Evolutionary conservation across 192 early-diverging fungal species (phyloP).

Genomic region (Coemansia sp.): DNA sequence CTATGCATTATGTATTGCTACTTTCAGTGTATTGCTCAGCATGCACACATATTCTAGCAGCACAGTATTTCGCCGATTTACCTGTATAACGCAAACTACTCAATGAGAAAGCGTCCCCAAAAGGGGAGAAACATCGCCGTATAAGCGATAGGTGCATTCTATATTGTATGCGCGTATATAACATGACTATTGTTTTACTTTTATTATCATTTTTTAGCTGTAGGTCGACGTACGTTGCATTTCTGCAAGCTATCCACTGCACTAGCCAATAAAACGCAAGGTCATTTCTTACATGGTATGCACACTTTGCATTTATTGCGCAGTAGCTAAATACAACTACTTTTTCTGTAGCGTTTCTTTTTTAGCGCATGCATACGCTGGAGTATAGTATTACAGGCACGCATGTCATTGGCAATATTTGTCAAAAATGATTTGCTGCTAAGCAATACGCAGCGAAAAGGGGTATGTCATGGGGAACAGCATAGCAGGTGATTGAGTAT

Average conservation of each 20-base stretch:
- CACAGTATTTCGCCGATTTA: conserved; percentile 1
- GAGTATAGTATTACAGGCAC: not conserved
- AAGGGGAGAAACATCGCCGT: conserved; percentile 1
- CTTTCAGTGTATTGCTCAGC: conserved; percentile 5
- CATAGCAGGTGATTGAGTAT: not conserved
- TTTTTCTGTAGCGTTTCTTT: conserved; percentile 2
- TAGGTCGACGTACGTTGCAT: conserved; percentile 10
- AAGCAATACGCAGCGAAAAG: not conserved
- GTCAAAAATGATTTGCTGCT: not conserved
- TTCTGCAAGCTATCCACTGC: conserved; percentile 5
- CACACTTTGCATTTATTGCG: conserved; percentile 33
- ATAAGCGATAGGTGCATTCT: conserved; percentile 4
- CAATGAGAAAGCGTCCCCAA: conserved; percentile 1
- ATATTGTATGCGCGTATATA: conserved; percentile 27
- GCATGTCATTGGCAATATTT: not conserved
- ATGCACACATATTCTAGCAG: conserved; percentile 19
- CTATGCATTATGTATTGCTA: conserved; percentile 12
- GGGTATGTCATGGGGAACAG: not conserved
- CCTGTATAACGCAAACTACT: conserved; percentile 5
- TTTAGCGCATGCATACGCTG: not conserved
- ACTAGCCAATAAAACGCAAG: conserved; percentile 4
- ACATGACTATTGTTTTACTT: conserved; percentile 15
- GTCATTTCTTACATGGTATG: conserved; percentile 8
- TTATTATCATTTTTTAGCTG: not conserved
- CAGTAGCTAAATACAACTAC: conserved; percentile 28